phyloP scores from a whole-genome alignment of 495 filamentous ascomycete genomes.

The Aspergillus asperescens region DNA sequence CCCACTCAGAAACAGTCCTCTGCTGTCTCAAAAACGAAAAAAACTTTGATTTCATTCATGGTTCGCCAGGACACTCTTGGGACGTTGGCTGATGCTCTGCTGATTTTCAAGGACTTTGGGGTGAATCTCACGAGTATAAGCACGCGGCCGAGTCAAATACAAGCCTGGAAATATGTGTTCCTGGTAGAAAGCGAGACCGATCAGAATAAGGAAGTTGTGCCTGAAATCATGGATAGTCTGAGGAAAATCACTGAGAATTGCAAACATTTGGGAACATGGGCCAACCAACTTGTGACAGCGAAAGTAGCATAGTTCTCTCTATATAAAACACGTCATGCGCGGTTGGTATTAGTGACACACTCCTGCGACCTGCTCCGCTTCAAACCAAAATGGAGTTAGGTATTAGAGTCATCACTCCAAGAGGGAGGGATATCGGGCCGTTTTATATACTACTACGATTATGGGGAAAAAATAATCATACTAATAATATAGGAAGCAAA shows the following conservation, averaged over 20 bases:
- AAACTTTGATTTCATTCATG: conserved; percentile 76
- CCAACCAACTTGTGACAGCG: conserved; percentile 26
- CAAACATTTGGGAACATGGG: conserved; percentile 42
- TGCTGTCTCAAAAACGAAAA: conserved; percentile 39
- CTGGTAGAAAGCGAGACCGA: conserved; percentile 75
- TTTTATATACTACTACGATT: no score
- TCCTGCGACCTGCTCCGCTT: no score
- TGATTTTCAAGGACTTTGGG: conserved; percentile 63
- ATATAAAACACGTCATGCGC: no score
- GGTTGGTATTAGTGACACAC: no score
- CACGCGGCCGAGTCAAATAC: conserved; percentile 68
- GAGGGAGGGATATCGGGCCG: no score
- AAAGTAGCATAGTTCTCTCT: not conserved
- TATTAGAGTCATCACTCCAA: no score
- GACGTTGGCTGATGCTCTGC: conserved; percentile 71
- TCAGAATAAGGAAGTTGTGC: conserved; percentile 26
- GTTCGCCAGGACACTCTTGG: conserved; percentile 73
- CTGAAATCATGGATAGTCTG: conserved; percentile 25
- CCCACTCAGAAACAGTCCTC: conserved; percentile 5
- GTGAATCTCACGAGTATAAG: conserved; percentile 90
- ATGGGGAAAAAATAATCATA: no score
- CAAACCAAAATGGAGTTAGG: no score
- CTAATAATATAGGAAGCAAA: no score
- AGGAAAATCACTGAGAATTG: conserved; percentile 32
- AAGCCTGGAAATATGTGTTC: conserved; percentile 88